Conservation (phyloP, 352 stramenopile species). For the Sclerospora graminicola region DNA sequence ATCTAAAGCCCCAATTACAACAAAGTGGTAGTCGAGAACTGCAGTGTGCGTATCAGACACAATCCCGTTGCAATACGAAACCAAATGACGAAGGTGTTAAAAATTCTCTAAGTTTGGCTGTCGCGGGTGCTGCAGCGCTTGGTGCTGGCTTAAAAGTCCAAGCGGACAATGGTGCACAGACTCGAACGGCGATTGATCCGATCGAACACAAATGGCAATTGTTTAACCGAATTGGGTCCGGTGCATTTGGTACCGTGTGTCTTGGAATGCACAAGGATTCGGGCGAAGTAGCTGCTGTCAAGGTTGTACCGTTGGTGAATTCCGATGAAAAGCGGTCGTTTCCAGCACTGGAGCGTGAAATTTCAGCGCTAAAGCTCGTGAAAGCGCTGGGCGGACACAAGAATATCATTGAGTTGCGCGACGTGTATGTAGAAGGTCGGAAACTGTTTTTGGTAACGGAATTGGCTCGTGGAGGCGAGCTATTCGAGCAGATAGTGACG, state of each 20-base stretch:
- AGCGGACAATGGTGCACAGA: constrained; percentile 25
- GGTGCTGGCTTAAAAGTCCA: constrained; percentile 29
- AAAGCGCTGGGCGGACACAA: constrained; percentile 67
- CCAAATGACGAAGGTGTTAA: constrained; percentile 4
- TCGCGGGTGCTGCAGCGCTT: constrained; percentile 39
- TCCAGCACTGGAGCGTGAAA: constrained; percentile 51
- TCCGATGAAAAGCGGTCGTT: constrained; percentile 28
- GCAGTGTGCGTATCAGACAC: constrained; percentile 29
- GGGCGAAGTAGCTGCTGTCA: constrained; percentile 61
- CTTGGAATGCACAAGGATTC: constrained; percentile 58
- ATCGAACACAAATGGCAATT: constrained; percentile 37
- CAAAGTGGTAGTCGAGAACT: constrained; percentile 6
- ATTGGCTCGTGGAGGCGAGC: constrained; percentile 74
- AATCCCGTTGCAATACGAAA: constrained; percentile 10
- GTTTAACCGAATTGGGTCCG: constrained; percentile 60
- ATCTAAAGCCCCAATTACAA: too few relatives aligned
- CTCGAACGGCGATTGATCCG: constrained; percentile 28
- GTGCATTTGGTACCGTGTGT: constrained; percentile 60
- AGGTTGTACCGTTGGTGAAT: constrained; percentile 40
- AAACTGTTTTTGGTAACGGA: constrained; percentile 86
- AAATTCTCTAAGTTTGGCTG: constrained; percentile 30
- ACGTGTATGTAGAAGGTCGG: constrained; percentile 70
- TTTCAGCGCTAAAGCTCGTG: constrained; percentile 59
- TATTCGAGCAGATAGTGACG: constrained; percentile 85
- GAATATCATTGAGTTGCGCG: constrained; percentile 78